Percentiles rank a stretch among this genome's conserved stretches.
Conservation (phyloP, 2,329 filamentous ascomycete genomes). For the Cyphellophora europaea region DNA sequence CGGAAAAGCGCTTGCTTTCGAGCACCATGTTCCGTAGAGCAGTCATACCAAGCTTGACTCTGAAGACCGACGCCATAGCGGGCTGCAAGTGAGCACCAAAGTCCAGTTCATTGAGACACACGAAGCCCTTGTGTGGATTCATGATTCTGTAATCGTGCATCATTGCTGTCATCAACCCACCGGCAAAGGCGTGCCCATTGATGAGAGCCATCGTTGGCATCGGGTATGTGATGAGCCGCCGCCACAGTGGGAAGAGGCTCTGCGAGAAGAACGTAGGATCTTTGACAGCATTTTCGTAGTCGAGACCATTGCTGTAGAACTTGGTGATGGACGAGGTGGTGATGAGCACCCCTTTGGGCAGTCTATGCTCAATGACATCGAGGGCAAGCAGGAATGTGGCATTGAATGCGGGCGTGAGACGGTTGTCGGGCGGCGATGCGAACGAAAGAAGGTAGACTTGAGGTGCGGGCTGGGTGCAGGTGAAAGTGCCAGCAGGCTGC, state of each 20-base stretch:
- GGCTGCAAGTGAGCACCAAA: constrained; percentile 67
- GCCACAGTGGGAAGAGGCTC: constrained; percentile 56
- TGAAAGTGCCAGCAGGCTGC: constrained; percentile 45
- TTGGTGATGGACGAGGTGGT: constrained; percentile 68
- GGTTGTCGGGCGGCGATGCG: constrained; percentile 64
- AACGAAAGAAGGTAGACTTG: constrained; percentile 66
- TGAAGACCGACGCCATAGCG: constrained; percentile 66
- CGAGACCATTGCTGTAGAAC: constrained; percentile 73
- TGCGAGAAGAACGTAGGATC: constrained; percentile 53
- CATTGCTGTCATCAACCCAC: constrained; percentile 72
- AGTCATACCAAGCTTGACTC: constrained; percentile 51
- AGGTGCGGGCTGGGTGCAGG: constrained; percentile 51
- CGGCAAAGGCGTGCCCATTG: constrained; percentile 74
- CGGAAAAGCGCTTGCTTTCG: constrained; percentile 62
- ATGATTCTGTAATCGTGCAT: constrained; percentile 77
- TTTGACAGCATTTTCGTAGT: constrained; percentile 56
- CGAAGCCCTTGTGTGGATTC: constrained; percentile 59
- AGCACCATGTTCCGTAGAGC: constrained; percentile 58
- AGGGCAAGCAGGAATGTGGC: constrained; percentile 59
- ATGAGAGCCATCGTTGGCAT: constrained; percentile 75
- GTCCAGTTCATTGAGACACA: constrained; percentile 74
- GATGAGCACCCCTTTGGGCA: constrained; percentile 63
- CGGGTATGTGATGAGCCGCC: constrained; percentile 59
- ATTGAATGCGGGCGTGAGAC: constrained; percentile 61
- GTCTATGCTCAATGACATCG: constrained; percentile 61